Conservation (phyloP, 2,329 filamentous ascomycete species). For the Thelonectria olida region DNA sequence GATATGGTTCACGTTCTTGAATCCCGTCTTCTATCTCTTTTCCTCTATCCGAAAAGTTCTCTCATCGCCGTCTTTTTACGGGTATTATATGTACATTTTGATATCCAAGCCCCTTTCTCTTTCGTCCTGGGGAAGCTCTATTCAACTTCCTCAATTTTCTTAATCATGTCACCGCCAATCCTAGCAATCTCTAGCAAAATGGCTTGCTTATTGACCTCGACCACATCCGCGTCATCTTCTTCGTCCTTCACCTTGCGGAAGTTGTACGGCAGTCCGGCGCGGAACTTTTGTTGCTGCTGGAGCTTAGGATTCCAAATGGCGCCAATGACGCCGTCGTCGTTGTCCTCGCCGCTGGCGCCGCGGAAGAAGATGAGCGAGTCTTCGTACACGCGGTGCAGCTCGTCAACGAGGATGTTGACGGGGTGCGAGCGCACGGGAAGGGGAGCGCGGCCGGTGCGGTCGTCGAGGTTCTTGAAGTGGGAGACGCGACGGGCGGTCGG, state of each 20-base stretch:
- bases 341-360: conserved; percentile 58
- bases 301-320: conserved; percentile 68
- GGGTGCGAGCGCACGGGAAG: conserved; percentile 68
- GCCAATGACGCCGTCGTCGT: conserved; percentile 63
- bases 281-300: conserved; percentile 66
- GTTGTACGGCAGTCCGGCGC: conserved; percentile 75
- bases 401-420: conserved; percentile 68
- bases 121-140: conserved; percentile 25
- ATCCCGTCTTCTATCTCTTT: background rate
- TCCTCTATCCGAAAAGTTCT: conserved; percentile 2
- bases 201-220: conserved; percentile 72
- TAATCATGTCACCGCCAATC: conserved; percentile 73
- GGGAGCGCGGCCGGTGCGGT: conserved; percentile 57
- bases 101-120: conserved; percentile 8
- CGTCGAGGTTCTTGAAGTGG: conserved; percentile 85
- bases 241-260: conserved; percentile 44
- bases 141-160: conserved; percentile 65
- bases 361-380: conserved; percentile 83
- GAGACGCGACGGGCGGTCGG: conserved; percentile 51
- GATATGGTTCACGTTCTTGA: background rate
- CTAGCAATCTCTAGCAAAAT: conserved; percentile 79
- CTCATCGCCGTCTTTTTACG: background rate
- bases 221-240: conserved; percentile 55
- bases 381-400: conserved; percentile 74
- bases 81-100: conserved; percentile 21